Conservation (phyloP, 2,329 filamentous ascomycete genomes). For the Fusarium neocosmosporiellum region DNA sequence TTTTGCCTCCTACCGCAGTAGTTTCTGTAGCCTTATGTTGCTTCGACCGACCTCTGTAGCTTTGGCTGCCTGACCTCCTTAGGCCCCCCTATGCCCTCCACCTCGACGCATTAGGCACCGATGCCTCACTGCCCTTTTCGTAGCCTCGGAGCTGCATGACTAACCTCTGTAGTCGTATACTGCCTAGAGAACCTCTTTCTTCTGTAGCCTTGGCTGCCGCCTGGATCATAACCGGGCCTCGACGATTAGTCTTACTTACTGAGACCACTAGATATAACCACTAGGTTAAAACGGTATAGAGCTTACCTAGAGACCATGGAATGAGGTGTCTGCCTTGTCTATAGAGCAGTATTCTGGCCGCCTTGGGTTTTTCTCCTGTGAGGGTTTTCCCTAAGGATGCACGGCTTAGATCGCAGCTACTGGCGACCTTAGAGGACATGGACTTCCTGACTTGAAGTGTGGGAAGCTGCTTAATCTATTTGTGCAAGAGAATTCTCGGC, state of each 20-base stretch:
- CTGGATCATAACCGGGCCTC: slow-evolving; percentile 4
- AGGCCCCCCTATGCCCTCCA: neutral
- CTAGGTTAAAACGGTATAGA: slow-evolving; percentile 15
- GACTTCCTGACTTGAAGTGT: slow-evolving; percentile 1
- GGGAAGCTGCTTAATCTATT: slow-evolving; percentile 21
- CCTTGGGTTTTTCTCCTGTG: slow-evolving; percentile 15
- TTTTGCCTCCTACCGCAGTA: too few species aligned
- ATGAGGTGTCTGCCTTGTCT: neutral
- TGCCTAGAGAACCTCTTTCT: slow-evolving; percentile 17
- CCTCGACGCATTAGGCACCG: neutral
- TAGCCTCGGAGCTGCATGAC: slow-evolving; percentile 17
- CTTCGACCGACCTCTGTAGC: neutral
- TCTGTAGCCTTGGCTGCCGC: slow-evolving; percentile 12
- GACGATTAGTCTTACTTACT: neutral
- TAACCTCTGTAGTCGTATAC: slow-evolving; percentile 15
- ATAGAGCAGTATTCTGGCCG: slow-evolving; percentile 10
- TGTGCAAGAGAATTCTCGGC: slow-evolving; percentile 20
- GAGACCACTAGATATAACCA: slow-evolving; percentile 7
- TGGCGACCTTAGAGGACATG: slow-evolving; percentile 11
- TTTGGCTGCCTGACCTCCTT: neutral
- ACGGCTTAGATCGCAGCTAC: slow-evolving; percentile 11
- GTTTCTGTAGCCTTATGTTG: too few species aligned
- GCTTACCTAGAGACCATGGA: slow-evolving; percentile 21
- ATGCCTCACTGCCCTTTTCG: slow-evolving; percentile 16
- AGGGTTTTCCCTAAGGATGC: slow-evolving; percentile 18